Base-by-base conservation (phyloP, 2,329 filamentous ascomycete species). In the Fusarium sororula region DNA sequence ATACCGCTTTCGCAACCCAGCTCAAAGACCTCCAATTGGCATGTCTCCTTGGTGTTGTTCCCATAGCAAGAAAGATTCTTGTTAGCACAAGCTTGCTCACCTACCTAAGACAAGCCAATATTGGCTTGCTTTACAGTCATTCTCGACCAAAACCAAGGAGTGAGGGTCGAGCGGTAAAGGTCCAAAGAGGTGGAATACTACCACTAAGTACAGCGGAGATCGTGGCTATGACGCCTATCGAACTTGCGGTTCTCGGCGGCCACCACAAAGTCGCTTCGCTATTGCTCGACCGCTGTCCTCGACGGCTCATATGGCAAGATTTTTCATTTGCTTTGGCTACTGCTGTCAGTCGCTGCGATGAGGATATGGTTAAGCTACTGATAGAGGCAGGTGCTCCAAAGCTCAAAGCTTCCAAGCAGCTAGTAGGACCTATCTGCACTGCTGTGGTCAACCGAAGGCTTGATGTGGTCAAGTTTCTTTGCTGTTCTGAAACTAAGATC, bases 401-500 rank as follows among this genome's bases (percentile, higher is more conserved):
- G n/a, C 15, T 70, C 10, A 47, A 8, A 48, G 28, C 45, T 3
- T 56, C 45, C 2, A 35, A 22, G 1, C 55, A 53, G 18, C 15
- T 53, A 2, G 26, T 48, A 14, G 67, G 66, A 2, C 39, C 66
- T 32, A 39, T 70, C 5, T 51, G 65, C 7, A 70, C 39, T 8
- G 66, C 66, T 9, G 60, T 70, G 6, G 6, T 20, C 39, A 45
- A 38, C 18, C 44, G 24, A 9, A 53, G 66, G 18, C 26, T 44
- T 63, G 67, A 70, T 7, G 41, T 65, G 5, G 30, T 70, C 30
- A 42, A 18, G 17, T 69, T 70, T 35, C 51, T 70, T 9, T 64
- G 50, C 5, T 13, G n/a, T 13, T 70, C 44, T 20, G 66, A 69
- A 12, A 3, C 18, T 3, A 28, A 8, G 1, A 63, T 63, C 2